Evolutionary conservation across 371 early-diverging fungal genomes (phyloP).

Genomic region (Lichtheimia ornata): DNA sequence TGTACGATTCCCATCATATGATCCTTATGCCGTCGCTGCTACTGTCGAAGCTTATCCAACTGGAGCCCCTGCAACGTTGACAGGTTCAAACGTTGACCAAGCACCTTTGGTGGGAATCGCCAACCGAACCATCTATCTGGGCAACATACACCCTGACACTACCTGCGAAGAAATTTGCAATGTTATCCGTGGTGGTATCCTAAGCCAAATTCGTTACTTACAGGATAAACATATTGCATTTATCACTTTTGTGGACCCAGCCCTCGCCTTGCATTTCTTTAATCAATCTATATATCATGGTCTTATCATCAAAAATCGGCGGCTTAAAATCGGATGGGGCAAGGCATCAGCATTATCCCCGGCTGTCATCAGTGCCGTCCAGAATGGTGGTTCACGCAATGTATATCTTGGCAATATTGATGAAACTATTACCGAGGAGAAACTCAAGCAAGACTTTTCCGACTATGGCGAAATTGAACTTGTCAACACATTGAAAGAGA

Average conservation of each 20-base stretch:
- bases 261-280: slow-evolving; percentile 61
- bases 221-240: slow-evolving; percentile 83
- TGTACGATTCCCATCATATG: slow-evolving; percentile 27
- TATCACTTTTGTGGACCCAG: slow-evolving; percentile 79
- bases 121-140: slow-evolving; percentile 80
- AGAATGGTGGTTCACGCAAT: slow-evolving; percentile 76
- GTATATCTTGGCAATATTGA: slow-evolving; percentile 77
- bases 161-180: slow-evolving; percentile 83
- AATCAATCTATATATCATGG: slow-evolving; percentile 58
- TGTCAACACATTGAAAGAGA: slow-evolving; percentile 75
- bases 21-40: slow-evolving; percentile 30
- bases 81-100: slow-evolving; percentile 18
- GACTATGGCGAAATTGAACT: slow-evolving; percentile 81
- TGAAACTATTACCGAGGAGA: slow-evolving; percentile 60
- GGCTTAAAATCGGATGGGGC: slow-evolving; percentile 82
- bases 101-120: slow-evolving; percentile 26
- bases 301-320: slow-evolving; percentile 66
- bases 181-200: slow-evolving; percentile 81
- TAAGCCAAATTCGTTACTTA: slow-evolving; percentile 72
- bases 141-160: slow-evolving; percentile 72
- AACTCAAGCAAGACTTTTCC: slow-evolving; percentile 67
- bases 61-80: slow-evolving; percentile 12
- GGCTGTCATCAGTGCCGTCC: slow-evolving; percentile 60
- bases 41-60: slow-evolving; percentile 23
- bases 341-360: slow-evolving; percentile 62